Percentiles rank a stretch among this genome's conserved stretches.
Evolutionary conservation across 1,139 yeast species (phyloP).

Genomic region (Hansenula sp.): DNA sequence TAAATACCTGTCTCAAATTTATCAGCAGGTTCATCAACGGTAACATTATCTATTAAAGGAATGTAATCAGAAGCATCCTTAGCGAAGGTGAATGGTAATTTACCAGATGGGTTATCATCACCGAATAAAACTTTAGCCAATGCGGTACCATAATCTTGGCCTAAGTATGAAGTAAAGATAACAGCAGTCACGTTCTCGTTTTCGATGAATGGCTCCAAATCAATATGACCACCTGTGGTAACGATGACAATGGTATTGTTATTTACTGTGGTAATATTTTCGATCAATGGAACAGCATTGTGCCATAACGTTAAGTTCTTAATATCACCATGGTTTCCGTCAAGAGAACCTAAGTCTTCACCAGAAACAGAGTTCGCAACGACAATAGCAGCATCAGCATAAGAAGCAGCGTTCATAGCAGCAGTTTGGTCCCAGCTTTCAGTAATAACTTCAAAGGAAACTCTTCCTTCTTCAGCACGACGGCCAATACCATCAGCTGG

Average conservation of each 20-base stretch:
- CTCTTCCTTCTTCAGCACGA: slow-evolving; percentile 36
- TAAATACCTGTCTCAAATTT: slow-evolving; percentile 34
- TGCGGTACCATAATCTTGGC: slow-evolving; percentile 41
- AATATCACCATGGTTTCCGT: slow-evolving; percentile 58
- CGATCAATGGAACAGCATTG: slow-evolving; percentile 51
- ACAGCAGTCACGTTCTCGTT: slow-evolving; percentile 54
- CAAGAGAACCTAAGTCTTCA: slow-evolving; percentile 47
- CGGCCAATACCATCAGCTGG: slow-evolving; percentile 45
- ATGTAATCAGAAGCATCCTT: slow-evolving; percentile 39
- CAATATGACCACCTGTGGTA: slow-evolving; percentile 54
- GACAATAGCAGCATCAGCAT: slow-evolving; percentile 46
- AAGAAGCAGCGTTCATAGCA: slow-evolving; percentile 36
- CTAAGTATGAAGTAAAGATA: slow-evolving; percentile 43
- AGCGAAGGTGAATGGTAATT: slow-evolving; percentile 56
- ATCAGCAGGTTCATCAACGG: slow-evolving; percentile 9
- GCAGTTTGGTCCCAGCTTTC: slow-evolving; percentile 39
- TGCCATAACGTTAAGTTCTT: slow-evolving; percentile 53
- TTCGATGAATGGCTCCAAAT: slow-evolving; percentile 54
- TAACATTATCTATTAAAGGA: slow-evolving; percentile 29
- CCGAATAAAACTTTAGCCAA: slow-evolving; percentile 56
- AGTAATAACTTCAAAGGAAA: slow-evolving; percentile 36
- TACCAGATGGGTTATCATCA: slow-evolving; percentile 60
- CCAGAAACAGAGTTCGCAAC: slow-evolving; percentile 50
- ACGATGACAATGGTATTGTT: slow-evolving; percentile 52
- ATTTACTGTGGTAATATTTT: slow-evolving; percentile 41